phyloP scores from a whole-genome alignment of 192 early-diverging fungal genomes.

The Gryganskiella cystojenkinii region DNA sequence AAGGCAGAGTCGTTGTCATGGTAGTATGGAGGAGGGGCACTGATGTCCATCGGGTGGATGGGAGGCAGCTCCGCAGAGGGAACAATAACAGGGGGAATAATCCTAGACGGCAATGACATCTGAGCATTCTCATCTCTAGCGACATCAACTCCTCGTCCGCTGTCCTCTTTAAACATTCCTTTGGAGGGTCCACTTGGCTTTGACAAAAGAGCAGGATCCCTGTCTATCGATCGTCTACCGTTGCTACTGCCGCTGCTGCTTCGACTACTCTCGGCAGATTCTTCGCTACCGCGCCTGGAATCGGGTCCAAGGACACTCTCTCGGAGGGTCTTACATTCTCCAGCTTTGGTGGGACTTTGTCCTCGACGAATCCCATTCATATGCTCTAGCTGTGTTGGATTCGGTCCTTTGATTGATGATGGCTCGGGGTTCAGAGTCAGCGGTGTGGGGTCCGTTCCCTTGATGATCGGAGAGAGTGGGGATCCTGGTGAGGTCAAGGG shows the following conservation, averaged over 20 bases:
- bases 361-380: constrained; percentile 4
- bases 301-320: neutral
- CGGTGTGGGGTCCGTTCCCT: constrained; percentile 13
- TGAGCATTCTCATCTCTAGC: neutral
- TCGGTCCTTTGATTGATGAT: neutral
- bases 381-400: neutral
- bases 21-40: neutral
- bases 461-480: constrained; percentile 9
- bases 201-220: neutral
- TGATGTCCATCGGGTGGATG: constrained; percentile 3
- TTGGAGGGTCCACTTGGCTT: neutral
- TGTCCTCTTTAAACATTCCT: constrained; percentile 11
- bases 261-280: neutral
- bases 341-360: constrained; percentile 9
- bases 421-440: constrained; percentile 25
- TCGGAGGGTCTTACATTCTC: neutral
- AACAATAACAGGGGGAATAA: neutral
- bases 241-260: too few relatives aligned
- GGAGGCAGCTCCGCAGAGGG: constrained; percentile 10
- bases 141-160: constrained; percentile 3
- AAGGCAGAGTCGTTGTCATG: neutral
- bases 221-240: neutral
- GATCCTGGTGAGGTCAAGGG: constrained; percentile 37
- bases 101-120: neutral
- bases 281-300: constrained; percentile 13